phyloP scores from a whole-genome alignment of 2,329 filamentous ascomycete genomes.

The Penicillium concentricum region DNA sequence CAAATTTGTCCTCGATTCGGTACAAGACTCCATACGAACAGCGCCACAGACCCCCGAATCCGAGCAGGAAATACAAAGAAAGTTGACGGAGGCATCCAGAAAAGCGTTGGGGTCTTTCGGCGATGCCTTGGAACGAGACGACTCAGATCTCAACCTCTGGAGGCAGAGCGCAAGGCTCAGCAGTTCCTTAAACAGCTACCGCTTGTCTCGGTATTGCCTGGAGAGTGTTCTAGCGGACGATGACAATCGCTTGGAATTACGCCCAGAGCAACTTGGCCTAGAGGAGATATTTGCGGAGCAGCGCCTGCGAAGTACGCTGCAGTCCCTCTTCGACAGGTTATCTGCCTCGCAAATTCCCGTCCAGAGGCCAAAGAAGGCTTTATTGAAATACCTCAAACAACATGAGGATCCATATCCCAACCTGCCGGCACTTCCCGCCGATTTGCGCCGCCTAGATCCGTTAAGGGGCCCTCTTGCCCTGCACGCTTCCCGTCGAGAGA shows the following conservation, averaged over 20 bases:
- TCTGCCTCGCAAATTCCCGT: slow-evolving; percentile 54
- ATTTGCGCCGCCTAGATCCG: slow-evolving; percentile 30
- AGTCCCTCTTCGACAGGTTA: slow-evolving; percentile 54
- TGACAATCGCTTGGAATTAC: slow-evolving; percentile 55
- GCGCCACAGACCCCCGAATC: slow-evolving; percentile 15
- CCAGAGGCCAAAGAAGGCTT: slow-evolving; percentile 51
- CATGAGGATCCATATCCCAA: slow-evolving; percentile 56
- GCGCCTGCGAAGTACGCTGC: slow-evolving; percentile 51
- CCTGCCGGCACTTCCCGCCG: slow-evolving; percentile 37
- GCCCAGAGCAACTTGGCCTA: slow-evolving; percentile 57
- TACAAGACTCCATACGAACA: slow-evolving; percentile 52
- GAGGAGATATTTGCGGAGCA: slow-evolving; percentile 56
- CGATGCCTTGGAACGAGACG: slow-evolving; percentile 63
- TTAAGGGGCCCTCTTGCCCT: slow-evolving; percentile 38
- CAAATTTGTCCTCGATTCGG: slow-evolving; percentile 80
- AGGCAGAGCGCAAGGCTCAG: slow-evolving; percentile 59
- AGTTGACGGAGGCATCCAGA: slow-evolving; percentile 38
- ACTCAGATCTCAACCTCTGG: slow-evolving; percentile 64
- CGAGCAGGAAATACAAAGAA: slow-evolving; percentile 13
- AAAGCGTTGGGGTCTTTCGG: slow-evolving; percentile 56
- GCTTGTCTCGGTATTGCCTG: slow-evolving; percentile 61
- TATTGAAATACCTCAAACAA: slow-evolving; percentile 53
- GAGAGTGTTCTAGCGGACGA: slow-evolving; percentile 64
- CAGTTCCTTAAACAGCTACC: slow-evolving; percentile 56
- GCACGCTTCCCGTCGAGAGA: slow-evolving; percentile 39